Conservation (phyloP, 305 asterid genomes). For the Ilex paraguariensis region DNA sequence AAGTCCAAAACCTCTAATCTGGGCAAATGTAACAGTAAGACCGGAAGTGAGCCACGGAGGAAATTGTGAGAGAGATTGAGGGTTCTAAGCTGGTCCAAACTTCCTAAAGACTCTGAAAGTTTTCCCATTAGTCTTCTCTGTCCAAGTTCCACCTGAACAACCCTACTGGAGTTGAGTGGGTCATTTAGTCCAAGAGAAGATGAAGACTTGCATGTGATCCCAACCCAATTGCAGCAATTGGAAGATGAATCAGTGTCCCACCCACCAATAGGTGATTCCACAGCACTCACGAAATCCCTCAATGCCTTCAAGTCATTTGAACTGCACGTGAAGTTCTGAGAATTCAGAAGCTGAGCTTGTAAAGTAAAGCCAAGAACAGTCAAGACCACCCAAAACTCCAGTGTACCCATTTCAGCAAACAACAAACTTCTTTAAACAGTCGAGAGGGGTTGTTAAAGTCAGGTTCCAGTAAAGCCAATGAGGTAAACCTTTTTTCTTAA, state of each 20-base stretch:
- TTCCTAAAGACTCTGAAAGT: conserved; percentile 41
- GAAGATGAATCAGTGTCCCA: conserved; percentile 39
- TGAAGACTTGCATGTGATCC: conserved; percentile 49
- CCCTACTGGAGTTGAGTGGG: conserved; percentile 28
- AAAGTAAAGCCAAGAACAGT: conserved; percentile 18
- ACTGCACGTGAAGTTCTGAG: conserved; percentile 46
- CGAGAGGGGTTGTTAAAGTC: no score
- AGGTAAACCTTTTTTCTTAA: no score
- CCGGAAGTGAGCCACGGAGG: conserved; percentile 49
- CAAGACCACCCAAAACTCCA: conserved; percentile 20
- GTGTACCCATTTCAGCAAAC: conserved; percentile 24
- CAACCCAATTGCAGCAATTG: conserved; percentile 60
- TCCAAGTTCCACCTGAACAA: conserved; percentile 52
- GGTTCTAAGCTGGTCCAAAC: conserved; percentile 52
- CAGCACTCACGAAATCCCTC: conserved; percentile 28
- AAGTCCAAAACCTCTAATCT: conserved; percentile 47
- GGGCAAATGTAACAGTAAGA: conserved; percentile 43
- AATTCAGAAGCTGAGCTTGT: conserved; percentile 23
- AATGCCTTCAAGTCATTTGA: conserved; percentile 43
- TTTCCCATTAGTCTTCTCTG: conserved; percentile 35
- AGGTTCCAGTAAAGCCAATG: no score
- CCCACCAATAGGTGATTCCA: conserved; percentile 37
- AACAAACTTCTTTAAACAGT: no score
- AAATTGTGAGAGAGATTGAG: conserved; percentile 59
- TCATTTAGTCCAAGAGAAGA: conserved; percentile 22